phyloP scores from a whole-genome alignment of 768 basidiomycete species.

The Sarcodon aspratus region DNA sequence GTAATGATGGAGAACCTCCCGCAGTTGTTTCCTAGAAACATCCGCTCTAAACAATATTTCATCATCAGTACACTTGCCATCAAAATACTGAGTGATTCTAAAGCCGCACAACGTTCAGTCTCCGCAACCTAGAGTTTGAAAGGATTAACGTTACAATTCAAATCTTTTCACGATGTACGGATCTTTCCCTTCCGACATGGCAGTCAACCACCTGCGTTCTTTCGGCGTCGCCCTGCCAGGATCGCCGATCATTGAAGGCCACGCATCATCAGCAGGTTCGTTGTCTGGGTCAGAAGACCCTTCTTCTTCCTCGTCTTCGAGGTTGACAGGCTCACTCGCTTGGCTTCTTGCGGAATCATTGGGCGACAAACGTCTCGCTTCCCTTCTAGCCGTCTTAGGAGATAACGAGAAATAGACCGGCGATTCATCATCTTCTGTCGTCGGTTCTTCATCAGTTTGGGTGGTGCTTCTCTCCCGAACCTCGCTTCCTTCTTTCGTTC shows the following conservation, averaged over 20 bases:
- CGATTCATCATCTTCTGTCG: constrained; percentile 8
- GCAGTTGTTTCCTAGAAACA: constrained; percentile 73
- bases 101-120: background rate
- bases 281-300: constrained; percentile 17
- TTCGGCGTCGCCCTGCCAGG: constrained; percentile 72
- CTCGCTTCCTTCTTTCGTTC: constrained; percentile 11
- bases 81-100: constrained; percentile 89
- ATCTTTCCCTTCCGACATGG: constrained; percentile 82
- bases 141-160: constrained; percentile 44
- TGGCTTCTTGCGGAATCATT: background rate
- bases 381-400: constrained; percentile 37
- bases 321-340: constrained; percentile 22
- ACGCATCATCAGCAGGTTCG: constrained; percentile 26
- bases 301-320: constrained; percentile 17
- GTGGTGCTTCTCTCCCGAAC: background rate
- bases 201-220: constrained; percentile 77
- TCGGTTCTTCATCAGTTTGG: constrained; percentile 3
- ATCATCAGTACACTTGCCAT: constrained; percentile 85
- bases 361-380: constrained; percentile 33
- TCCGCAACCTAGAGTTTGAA: background rate
- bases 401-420: constrained; percentile 41
- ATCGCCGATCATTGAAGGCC: constrained; percentile 65
- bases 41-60: constrained; percentile 89
- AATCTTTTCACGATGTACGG: constrained; percentile 60
- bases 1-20: constrained; percentile 76